A percentile compares a stretch with the other conserved stretches of the same genome.
phyloP scores from a whole-genome alignment of 768 basidiomycete genomes.

The Collybia mongolica region DNA sequence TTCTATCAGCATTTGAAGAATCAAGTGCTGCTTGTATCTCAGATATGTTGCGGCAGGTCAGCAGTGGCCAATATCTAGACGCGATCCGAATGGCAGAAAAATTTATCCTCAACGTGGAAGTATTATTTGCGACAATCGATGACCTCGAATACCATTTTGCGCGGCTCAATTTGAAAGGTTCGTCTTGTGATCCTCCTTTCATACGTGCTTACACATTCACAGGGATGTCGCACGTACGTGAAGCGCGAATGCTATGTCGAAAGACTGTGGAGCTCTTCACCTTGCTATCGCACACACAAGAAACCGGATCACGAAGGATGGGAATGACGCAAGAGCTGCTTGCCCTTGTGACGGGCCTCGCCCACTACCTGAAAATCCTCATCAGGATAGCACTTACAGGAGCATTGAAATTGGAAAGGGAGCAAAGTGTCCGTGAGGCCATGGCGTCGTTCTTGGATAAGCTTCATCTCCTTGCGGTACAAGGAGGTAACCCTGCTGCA shows the following conservation, averaged over 20 bases:
- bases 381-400: slow-evolving; percentile 97
- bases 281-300: slow-evolving; percentile 91
- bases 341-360: slow-evolving; percentile 96
- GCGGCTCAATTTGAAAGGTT: slow-evolving; percentile 81
- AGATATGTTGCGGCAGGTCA: slow-evolving; percentile 97
- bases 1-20: slow-evolving; percentile 97
- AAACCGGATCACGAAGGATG: slow-evolving; percentile 86
- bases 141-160: slow-evolving; percentile 91
- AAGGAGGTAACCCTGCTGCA: slow-evolving; percentile 78
- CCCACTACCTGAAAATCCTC: slow-evolving; percentile 98
- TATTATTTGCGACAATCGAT: slow-evolving; percentile 95
- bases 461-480: slow-evolving; percentile 86
- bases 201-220: slow-evolving; percentile 3
- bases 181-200: background rate
- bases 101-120: slow-evolving; percentile 98
- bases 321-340: slow-evolving; percentile 97
- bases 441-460: slow-evolving; percentile 91
- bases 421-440: slow-evolving; percentile 78
- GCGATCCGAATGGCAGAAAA: slow-evolving; percentile 98
- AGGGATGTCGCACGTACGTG: slow-evolving; percentile 98
- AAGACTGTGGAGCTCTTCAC: slow-evolving; percentile 99
- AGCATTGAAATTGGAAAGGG: slow-evolving; percentile 92
- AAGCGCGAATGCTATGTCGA: slow-evolving; percentile 97
- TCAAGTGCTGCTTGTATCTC: slow-evolving; percentile 99
- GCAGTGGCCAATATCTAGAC: slow-evolving; percentile 93